phyloP scores from a whole-genome alignment of 2,329 filamentous ascomycete species.

The Pestalotiopsis sp. region DNA sequence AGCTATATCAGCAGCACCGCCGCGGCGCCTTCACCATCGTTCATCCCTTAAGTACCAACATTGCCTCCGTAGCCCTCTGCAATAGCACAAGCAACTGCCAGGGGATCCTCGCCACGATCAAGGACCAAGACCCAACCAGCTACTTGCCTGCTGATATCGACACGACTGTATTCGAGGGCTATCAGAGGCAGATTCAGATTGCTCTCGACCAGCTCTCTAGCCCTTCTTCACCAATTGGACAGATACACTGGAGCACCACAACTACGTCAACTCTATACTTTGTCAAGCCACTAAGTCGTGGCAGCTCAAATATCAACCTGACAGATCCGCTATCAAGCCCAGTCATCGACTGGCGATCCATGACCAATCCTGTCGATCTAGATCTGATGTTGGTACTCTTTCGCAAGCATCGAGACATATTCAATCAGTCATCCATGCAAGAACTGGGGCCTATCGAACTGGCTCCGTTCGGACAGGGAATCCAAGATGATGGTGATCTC shows the following conservation, averaged over 20 bases:
- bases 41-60: constrained; percentile 16
- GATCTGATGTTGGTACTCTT: constrained; percentile 36
- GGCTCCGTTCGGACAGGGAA: constrained; percentile 15
- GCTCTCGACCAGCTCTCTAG: constrained; percentile 32
- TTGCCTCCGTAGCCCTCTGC: constrained; percentile 34
- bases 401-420: constrained; percentile 33
- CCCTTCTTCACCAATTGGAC: constrained; percentile 27
- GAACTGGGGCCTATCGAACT: constrained; percentile 16
- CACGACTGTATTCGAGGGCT: constrained; percentile 39
- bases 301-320: constrained; percentile 39
- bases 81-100: constrained; percentile 32
- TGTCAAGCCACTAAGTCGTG: constrained; percentile 41
- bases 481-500: constrained; percentile 29
- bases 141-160: constrained; percentile 36
- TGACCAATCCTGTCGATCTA: constrained; percentile 40
- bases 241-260: constrained; percentile 35
- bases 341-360: constrained; percentile 40
- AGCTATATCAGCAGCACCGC: constrained; percentile 28
- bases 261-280: constrained; percentile 33
- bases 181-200: constrained; percentile 36
- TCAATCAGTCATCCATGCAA: constrained; percentile 15
- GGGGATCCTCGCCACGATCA: constrained; percentile 27
- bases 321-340: constrained; percentile 36
- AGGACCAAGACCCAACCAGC: constrained; percentile 33
- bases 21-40: constrained; percentile 19